Conservation (phyloP, 1,284 basidiomycete species). For the Boletus semigastroideus region DNA sequence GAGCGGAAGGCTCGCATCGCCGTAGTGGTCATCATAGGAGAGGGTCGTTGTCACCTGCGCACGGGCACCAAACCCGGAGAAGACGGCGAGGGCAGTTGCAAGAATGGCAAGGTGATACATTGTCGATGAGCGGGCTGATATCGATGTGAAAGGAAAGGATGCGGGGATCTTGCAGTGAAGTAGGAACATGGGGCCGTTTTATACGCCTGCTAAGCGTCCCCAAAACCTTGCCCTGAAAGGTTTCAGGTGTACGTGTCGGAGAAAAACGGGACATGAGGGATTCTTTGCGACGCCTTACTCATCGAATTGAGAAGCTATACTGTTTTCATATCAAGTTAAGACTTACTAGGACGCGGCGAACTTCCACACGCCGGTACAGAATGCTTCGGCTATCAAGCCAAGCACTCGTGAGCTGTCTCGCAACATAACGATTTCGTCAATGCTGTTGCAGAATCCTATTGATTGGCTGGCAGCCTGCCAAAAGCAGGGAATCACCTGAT, state of each 20-base stretch:
- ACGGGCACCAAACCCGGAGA: background rate
- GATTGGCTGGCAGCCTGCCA: background rate
- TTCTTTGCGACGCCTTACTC: background rate
- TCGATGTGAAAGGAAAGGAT: background rate
- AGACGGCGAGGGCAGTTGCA: conserved; percentile 2
- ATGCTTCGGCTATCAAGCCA: background rate
- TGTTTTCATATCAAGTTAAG: background rate
- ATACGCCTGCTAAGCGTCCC: conserved; percentile 12
- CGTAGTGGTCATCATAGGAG: conserved; percentile 33
- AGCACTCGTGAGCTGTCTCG: background rate
- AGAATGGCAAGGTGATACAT: conserved; percentile 20
- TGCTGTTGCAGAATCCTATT: background rate
- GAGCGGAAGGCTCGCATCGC: conserved; percentile 27
- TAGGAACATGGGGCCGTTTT: conserved; percentile 9
- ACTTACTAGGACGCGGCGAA: background rate
- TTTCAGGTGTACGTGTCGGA: conserved; percentile 4
- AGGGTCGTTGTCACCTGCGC: conserved; percentile 23
- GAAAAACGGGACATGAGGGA: background rate
- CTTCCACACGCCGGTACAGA: background rate
- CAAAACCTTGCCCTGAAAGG: conserved; percentile 2
- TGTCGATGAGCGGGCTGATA: background rate
- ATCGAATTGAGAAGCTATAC: background rate
- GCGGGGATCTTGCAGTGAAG: background rate
- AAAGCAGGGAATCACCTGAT: background rate
- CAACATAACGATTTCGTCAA: background rate